These are phyloP conservation scores for Trametes elegans DNA, from an alignment of 768 basidiomycete species.

Conservation along the genomic window DNA sequence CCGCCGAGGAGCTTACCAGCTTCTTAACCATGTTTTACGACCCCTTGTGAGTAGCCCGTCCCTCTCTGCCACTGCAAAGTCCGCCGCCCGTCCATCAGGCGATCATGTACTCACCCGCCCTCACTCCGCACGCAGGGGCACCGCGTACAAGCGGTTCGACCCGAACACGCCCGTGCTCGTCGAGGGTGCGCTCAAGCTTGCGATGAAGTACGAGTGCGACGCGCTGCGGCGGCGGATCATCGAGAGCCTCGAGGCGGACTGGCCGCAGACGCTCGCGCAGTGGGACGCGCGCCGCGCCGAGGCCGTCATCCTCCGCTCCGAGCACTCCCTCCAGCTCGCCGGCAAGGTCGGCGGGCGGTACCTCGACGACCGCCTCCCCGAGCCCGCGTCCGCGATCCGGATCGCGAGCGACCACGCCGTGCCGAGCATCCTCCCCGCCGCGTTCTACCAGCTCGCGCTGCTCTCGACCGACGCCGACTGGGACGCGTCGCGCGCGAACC, in stretches of 20 bases:
- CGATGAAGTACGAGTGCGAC: constrained; percentile 37
- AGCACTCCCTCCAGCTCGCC: constrained; percentile 27
- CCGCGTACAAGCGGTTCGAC: constrained; percentile 31
- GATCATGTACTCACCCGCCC: background rate
- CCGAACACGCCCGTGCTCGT: constrained; percentile 33
- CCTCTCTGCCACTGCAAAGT: too few relatives aligned
- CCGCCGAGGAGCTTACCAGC: constrained; percentile 27
- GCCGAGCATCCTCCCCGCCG: constrained; percentile 30
- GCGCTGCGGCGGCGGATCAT: constrained; percentile 32
- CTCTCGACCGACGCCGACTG: constrained; percentile 30
- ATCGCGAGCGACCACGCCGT: constrained; percentile 28
- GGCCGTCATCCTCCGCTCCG: constrained; percentile 28
- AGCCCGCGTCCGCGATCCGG: constrained; percentile 31
- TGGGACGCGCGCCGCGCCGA: constrained; percentile 31
- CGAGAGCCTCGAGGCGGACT: constrained; percentile 34
- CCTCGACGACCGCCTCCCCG: constrained; percentile 33
- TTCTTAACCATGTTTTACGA: constrained; percentile 30
- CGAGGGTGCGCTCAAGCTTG: constrained; percentile 32
- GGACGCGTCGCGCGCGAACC: constrained; percentile 27
- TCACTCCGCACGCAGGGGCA: constrained; percentile 17
- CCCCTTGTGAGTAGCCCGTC: constrained; percentile 31
- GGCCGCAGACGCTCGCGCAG: constrained; percentile 34
- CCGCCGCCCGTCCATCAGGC: too few relatives aligned
- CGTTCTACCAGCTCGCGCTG: constrained; percentile 31
- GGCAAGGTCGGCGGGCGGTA: constrained; percentile 29